Evolutionary conservation across 2,329 filamentous ascomycete species (phyloP).

Genomic region (Pyrenochaeta sp.): DNA sequence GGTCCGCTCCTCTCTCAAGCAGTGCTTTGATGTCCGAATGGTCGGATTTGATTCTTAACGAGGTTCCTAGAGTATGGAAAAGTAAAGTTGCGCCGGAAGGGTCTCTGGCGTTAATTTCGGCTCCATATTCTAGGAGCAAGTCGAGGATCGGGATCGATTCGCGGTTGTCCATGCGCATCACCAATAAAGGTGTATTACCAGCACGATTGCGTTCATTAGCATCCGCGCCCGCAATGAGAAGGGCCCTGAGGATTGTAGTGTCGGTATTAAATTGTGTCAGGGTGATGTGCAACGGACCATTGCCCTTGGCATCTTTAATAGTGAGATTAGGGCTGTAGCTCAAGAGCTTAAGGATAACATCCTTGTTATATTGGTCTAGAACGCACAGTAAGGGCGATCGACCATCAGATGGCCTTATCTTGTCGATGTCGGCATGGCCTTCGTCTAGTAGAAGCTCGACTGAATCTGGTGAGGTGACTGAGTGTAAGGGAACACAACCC

Average conservation of each 20-base stretch:
- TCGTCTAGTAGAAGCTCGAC: not conserved
- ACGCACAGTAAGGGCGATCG: not conserved
- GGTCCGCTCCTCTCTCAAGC: constrained; percentile 6
- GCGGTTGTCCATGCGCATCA: not conserved
- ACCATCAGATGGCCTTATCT: not conserved
- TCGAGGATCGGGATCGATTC: not conserved
- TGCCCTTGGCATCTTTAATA: not conserved
- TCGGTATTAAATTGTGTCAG: not conserved
- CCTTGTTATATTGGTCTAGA: not conserved
- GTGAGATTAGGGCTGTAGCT: not conserved
- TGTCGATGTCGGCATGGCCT: not conserved
- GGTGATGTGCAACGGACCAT: not conserved
- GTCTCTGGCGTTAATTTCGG: constrained; percentile 11
- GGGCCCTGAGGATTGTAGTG: not conserved
- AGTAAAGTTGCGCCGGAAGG: constrained; percentile 4
- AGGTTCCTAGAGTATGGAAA: not conserved
- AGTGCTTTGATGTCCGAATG: not conserved
- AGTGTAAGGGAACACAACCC: not conserved
- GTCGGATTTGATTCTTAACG: not conserved
- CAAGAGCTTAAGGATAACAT: not conserved
- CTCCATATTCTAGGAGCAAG: not conserved
- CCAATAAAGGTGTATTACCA: constrained; percentile 11
- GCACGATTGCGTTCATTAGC: constrained; percentile 24
- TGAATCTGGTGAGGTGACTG: not conserved
- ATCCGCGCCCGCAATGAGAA: constrained; percentile 24